Base-by-base conservation (phyloP, 306 rosid species). In the Rosa chinensis region DNA sequence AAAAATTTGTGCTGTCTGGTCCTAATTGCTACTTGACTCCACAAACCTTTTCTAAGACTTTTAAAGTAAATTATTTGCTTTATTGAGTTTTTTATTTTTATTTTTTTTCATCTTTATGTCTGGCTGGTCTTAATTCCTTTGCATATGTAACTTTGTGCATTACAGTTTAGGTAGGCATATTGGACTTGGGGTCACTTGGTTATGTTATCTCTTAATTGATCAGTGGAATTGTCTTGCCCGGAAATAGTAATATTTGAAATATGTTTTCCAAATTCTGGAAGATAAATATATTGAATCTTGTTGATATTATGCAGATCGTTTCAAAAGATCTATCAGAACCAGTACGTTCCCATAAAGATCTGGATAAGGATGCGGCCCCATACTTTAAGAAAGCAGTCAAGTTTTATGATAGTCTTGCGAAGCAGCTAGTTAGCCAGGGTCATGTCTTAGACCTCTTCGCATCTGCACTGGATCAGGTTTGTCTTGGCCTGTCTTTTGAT, bases 381-480 rank as follows among this genome's bases (percentile, higher is more conserved):
- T 95, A 82, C 89, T 95, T 92, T 62, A 95, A 89, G 85, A 95
- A 95, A 83, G 99, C 99, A 73, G 89, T 90, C 73, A 95, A 95
- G 70, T 92, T 89, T 75, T 94, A 91, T 82, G 99, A 94, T 76
- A 66, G 82, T 83, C 92, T 94, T 47, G 92, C 95, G 39, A 92
- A 92, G 77, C 97, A 91, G 86, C 91, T 94, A 73, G 97, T 94
- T 83, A 87, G 88, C 90, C 99, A 94, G 83, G 99, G 98, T 79
- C 98, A 92, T 49, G 99, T 95, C 82, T 84, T 95, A 63, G 99
- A 95, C 80, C 70, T 95, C 50, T 95, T 95, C 83, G 99, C 99
- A 71, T 91, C 99, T 59, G 99, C 99, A 28, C 99, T 95, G 77
- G 99, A 95, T 90, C 99, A 95, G 98, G 99, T 95, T 28, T 37